A percentile compares a stretch with the other conserved stretches of the same genome.
phyloP scores from a whole-genome alignment of 148 eudicot genomes.

The Nepenthes gracilis region DNA sequence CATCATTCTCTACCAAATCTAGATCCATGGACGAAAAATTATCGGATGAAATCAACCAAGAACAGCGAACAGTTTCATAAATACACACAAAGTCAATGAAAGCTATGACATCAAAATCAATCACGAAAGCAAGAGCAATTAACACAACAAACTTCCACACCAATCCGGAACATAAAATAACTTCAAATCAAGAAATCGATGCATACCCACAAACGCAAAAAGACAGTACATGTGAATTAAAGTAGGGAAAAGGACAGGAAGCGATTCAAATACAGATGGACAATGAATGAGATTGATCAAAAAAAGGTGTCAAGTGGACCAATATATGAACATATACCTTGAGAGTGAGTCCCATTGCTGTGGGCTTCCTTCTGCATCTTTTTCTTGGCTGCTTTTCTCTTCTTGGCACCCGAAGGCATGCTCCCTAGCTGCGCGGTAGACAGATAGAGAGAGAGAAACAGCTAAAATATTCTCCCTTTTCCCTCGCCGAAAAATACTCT shows the following conservation, averaged over 20 bases:
- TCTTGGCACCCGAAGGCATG: slow-evolving; percentile 26
- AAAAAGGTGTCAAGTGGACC: neutral
- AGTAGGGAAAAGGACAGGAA: neutral
- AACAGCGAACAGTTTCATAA: slow-evolving; percentile 5
- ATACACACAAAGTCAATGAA: slow-evolving; percentile 9
- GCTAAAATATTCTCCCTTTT: neutral
- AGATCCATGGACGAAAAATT: slow-evolving; percentile 21
- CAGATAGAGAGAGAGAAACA: neutral
- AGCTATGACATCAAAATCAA: slow-evolving; percentile 12
- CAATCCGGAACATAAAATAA: too few species aligned
- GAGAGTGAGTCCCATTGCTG: slow-evolving; percentile 25
- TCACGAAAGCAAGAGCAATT: neutral
- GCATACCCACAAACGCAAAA: neutral
- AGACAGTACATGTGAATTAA: neutral
- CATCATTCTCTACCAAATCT: slow-evolving; percentile 53
- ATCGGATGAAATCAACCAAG: slow-evolving; percentile 3
- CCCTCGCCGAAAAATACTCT: too few species aligned
- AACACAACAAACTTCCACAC: too few species aligned
- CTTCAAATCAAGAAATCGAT: too few species aligned
- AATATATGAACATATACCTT: slow-evolving; percentile 24
- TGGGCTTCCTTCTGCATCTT: slow-evolving; percentile 30
- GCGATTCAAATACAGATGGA: slow-evolving; percentile 9
- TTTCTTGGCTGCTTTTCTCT: slow-evolving; percentile 78
- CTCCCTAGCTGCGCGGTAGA: neutral
- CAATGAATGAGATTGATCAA: neutral